These are phyloP conservation scores for Talaromyces sp. DNA, from an alignment of 2,329 filamentous ascomycete species.

Conservation along the genomic window DNA sequence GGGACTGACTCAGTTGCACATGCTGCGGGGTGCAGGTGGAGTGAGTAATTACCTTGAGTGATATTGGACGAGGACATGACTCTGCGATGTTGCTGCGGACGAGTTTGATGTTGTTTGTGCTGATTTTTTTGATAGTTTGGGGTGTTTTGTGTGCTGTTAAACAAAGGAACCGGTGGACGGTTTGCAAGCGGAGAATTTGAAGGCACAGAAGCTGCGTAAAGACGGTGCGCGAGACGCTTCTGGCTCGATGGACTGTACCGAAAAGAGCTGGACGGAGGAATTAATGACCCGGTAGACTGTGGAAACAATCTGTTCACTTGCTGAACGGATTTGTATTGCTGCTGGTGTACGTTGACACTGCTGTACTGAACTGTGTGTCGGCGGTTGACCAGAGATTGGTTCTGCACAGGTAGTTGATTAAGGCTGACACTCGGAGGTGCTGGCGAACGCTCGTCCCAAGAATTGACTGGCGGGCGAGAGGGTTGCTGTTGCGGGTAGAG, in stretches of 20 bases:
- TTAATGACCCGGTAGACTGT: slow-evolving; percentile 36
- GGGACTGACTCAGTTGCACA: slow-evolving; percentile 12
- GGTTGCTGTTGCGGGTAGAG: slow-evolving; percentile 37
- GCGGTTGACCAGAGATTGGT: slow-evolving; percentile 33
- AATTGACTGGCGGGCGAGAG: slow-evolving; percentile 32
- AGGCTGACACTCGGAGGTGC: slow-evolving; percentile 36
- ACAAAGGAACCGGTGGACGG: slow-evolving; percentile 41
- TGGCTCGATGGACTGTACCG: slow-evolving; percentile 34
- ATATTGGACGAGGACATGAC: slow-evolving; percentile 42
- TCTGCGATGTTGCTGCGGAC: slow-evolving; percentile 30
- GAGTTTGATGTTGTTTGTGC: slow-evolving; percentile 5
- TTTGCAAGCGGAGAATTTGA: slow-evolving; percentile 34
- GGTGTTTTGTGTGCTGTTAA: slow-evolving; percentile 30
- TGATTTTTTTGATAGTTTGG: slow-evolving; percentile 19
- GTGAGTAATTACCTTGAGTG: slow-evolving; percentile 33
- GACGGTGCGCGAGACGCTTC: slow-evolving; percentile 29
- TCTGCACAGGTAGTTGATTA: slow-evolving; percentile 29
- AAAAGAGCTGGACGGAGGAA: slow-evolving; percentile 36
- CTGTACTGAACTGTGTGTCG: slow-evolving; percentile 36
- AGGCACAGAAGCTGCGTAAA: slow-evolving; percentile 39
- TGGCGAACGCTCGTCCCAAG: slow-evolving; percentile 34
- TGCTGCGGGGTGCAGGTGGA: slow-evolving; percentile 33
- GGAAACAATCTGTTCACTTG: slow-evolving; percentile 36
- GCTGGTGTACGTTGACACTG: slow-evolving; percentile 35
- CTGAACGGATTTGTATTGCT: slow-evolving; percentile 36